phyloP scores from a whole-genome alignment of 345 rosid species.

The Sisymbrium irio region DNA sequence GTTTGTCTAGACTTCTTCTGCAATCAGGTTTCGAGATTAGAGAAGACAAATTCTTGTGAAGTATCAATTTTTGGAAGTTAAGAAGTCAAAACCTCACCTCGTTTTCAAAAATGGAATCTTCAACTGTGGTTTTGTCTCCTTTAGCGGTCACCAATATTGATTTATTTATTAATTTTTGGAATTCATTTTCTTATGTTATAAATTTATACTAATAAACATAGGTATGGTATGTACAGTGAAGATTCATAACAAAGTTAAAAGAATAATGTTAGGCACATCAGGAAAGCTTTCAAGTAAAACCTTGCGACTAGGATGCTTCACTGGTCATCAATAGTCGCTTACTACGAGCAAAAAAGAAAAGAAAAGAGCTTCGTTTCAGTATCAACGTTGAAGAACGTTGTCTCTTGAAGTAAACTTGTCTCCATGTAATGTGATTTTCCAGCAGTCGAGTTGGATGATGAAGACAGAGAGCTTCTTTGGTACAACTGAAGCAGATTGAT shows the following conservation, averaged over 20 bases:
- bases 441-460: slow-evolving; percentile 65
- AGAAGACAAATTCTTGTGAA: neutral
- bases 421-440: slow-evolving; percentile 77
- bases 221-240: neutral
- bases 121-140: slow-evolving; percentile 3
- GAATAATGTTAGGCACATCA: neutral
- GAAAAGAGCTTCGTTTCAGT: neutral
- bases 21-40: slow-evolving; percentile 10
- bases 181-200: neutral
- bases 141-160: neutral
- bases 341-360: neutral
- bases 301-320: slow-evolving; percentile 12
- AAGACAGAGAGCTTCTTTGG: slow-evolving; percentile 75
- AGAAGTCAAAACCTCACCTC: slow-evolving; percentile 1
- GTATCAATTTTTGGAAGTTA: neutral
- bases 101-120: slow-evolving; percentile 11
- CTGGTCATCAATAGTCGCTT: slow-evolving; percentile 6
- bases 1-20: neutral
- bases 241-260: neutral
- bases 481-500: slow-evolving; percentile 51
- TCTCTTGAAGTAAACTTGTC: slow-evolving; percentile 76
- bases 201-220: neutral
- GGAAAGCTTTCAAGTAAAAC: neutral
- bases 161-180: neutral
- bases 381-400: slow-evolving; percentile 33